Evolutionary conservation across 345 rosid genomes (phyloP).

Genomic region (Camelina sativa): DNA sequence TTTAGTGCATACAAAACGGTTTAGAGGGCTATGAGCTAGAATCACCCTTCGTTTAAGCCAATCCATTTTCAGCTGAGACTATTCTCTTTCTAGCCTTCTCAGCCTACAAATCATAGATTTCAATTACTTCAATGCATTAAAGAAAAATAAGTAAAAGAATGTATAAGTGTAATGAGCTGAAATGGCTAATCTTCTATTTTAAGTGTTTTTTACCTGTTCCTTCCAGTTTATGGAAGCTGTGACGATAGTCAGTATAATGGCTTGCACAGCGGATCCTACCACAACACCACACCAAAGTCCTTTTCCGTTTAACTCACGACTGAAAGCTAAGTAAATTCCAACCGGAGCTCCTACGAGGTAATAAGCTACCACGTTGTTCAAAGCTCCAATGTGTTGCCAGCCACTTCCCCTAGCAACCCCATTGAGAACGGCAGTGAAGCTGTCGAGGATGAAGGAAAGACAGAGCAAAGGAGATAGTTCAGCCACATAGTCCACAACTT

Average conservation of each 20-base stretch:
- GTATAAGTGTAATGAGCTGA: background rate
- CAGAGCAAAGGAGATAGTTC: constrained; percentile 48
- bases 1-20: too few species aligned
- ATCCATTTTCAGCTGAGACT: constrained; percentile 19
- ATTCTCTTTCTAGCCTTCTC: constrained; percentile 39
- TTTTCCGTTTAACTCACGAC: constrained; percentile 35
- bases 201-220: constrained; percentile 28
- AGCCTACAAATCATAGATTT: constrained; percentile 27
- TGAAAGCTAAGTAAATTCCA: constrained; percentile 44
- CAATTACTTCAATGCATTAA: background rate
- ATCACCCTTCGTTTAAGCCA: background rate
- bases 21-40: too few species aligned
- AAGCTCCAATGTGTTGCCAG: constrained; percentile 51
- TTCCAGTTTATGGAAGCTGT: constrained; percentile 50
- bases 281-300: constrained; percentile 53
- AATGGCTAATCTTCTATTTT: background rate
- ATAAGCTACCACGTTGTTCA: constrained; percentile 39
- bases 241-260: constrained; percentile 34
- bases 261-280: constrained; percentile 48
- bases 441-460: constrained; percentile 47
- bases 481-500: constrained; percentile 39
- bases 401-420: constrained; percentile 55
- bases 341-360: constrained; percentile 50
- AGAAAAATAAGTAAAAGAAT: background rate
- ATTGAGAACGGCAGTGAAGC: constrained; percentile 37